phyloP scores from a whole-genome alignment of 1,284 basidiomycete species.

The Cryptococcus sp. region DNA sequence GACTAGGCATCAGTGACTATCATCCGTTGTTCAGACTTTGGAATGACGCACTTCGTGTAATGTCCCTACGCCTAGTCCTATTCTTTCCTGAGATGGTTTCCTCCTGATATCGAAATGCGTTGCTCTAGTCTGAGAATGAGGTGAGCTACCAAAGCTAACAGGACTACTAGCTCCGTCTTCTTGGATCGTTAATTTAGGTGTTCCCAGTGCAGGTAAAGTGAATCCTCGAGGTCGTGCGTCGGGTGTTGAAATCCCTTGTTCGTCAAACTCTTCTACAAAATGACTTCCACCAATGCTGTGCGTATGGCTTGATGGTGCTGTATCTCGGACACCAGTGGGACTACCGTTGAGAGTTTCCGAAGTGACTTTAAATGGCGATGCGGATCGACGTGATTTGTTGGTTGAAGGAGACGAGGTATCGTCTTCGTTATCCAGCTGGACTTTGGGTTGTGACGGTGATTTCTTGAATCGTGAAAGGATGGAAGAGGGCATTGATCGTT shows the following conservation, averaged over 20 bases:
- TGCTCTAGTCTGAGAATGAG: background rate
- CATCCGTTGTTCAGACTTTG: too few species aligned
- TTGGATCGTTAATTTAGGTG: slow-evolving; percentile 34
- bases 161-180: slow-evolving; percentile 31
- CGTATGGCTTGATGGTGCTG: too few species aligned
- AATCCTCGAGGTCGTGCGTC: background rate
- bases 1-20: too few species aligned
- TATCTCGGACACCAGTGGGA: background rate
- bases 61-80: slow-evolving; percentile 13
- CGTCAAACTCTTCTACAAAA: slow-evolving; percentile 23
- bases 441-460: slow-evolving; percentile 22
- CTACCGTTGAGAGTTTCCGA: background rate
- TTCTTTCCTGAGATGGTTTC: slow-evolving; percentile 1
- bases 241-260: background rate
- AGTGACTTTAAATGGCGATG: slow-evolving; percentile 2
- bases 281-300: slow-evolving; percentile 8
- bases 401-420: background rate
- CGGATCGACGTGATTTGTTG: background rate
- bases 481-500: slow-evolving; percentile 18
- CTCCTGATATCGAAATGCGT: slow-evolving; percentile 4
- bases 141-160: slow-evolving; percentile 19
- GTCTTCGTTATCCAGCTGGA: background rate
- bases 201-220: slow-evolving; percentile 13
- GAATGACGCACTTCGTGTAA: background rate
- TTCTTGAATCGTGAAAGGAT: slow-evolving; percentile 29